Evolutionary conservation across 169 alveolate species (phyloP), one percentile per base, ranked within the genome.

Genomic region (Plasmodium gaboni): DNA sequence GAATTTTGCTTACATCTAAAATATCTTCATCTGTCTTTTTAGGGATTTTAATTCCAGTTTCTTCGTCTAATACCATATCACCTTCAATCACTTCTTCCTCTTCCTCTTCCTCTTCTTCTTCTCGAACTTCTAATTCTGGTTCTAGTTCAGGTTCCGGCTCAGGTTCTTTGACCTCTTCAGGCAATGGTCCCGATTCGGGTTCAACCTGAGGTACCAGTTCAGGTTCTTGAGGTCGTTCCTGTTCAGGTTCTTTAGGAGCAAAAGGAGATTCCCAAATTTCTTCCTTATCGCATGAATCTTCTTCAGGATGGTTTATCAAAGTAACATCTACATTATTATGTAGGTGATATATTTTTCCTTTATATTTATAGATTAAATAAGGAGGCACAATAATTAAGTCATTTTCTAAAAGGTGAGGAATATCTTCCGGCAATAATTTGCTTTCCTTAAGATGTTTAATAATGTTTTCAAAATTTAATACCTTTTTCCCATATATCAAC

Each of bases 371-470:
- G 5, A 53, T 69, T 19, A 83, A 48, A 51, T 83, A 83, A 2
- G 91, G 91, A n/a, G 91, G 68, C 3, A 83, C 60, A 53, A 83
- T 12, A 24, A 63, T 28, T n/a, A 83, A 38, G 19, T 32, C 59
- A 0, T 68, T 73, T 67, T 67, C 73, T 46, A 83, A 32, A 2
- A 19, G 1, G 61, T 83, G 73, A 17, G 91, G 91, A 6, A 83
- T 57, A 8, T 67, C 12, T 10, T 67, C 73, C 0, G 91, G 83
- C 50, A 83, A 38, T 12, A 67, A 4, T 22, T 83, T 83, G 4
- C 60, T 68, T 38, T 83, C 85, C 51, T 83, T 83, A 13, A 83
- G 70, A 72, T 53, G 69, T 17, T 67, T 83, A 10, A 83, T 67
- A 42, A 83, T 68, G 26, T 83, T 61, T 7, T 83, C 64, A 48